Base-by-base conservation (phyloP, 2,329 filamentous ascomycete species). In the Pezicula carpinea region DNA sequence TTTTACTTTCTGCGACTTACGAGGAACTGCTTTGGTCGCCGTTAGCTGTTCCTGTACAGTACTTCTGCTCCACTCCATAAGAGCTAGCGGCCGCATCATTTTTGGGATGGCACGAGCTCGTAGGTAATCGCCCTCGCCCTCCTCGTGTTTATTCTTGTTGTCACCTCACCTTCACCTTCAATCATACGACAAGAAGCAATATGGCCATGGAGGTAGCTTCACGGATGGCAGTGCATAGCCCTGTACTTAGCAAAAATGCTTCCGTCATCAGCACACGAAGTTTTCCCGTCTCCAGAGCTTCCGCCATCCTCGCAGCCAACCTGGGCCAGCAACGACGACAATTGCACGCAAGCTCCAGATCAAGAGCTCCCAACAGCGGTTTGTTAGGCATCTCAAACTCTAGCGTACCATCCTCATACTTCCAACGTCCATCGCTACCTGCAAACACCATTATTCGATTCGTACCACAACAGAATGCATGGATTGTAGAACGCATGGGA, bases 401-500 rank as follows among this genome's bases (percentile, higher is more conserved):
- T 13, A 63, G 66, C 46, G 60, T 74, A 4, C 79, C 85, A 31
- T 77, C 84, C 6, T 83, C 86, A n/a, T 95, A 95, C 70, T 95
- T 95, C 69, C 85, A 87, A 64, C 79, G 79, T 54, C 73, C 77
- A 11, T 74, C 78, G 18, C 76, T 96, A 44, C 93, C 93, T 22
- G 88, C 91, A 58, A 99, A 99, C 71, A 99, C 93, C 4, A 76
- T 99, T 53, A 76, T 99, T 60, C 89, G 92, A 51, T 99, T 97
- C 69, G 93, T 99, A 35, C 93, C 93, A n/a, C 93, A 99, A 71
- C 93, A 99, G 74, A 97, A 92, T 59, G 93, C 93, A 67, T 99
- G 93, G 93, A 92, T 99, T 50, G 93, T 99, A 48, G 93, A 99
- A 79, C 91, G 93, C 64, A 99, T 99, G 93, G 93, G 93, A 61